These are phyloP conservation scores for Pisolithus albus DNA, from an alignment of 768 basidiomycete species.

Conservation along the genomic window DNA sequence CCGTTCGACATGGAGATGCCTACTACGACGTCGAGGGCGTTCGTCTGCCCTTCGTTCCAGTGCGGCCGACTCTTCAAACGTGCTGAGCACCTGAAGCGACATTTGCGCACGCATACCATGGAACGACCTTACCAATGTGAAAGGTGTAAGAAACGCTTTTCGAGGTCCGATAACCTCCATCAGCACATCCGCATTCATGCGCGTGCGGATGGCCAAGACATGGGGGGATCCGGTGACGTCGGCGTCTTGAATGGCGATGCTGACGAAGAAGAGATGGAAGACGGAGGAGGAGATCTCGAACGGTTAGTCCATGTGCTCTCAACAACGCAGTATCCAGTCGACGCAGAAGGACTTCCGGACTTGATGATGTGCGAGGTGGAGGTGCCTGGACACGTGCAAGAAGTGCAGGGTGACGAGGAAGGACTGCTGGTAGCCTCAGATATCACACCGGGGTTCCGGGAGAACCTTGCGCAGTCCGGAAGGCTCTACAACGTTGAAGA, in stretches of 20 bases:
- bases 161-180: conserved; percentile 80
- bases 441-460: conserved; percentile 13
- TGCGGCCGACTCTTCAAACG: conserved; percentile 87
- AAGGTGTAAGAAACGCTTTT: conserved; percentile 75
- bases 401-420: conserved; percentile 53
- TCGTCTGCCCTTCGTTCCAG: conserved; percentile 76
- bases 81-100: conserved; percentile 85
- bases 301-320: conserved; percentile 14
- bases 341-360: conserved; percentile 31
- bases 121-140: conserved; percentile 77
- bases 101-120: conserved; percentile 84
- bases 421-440: conserved; percentile 38
- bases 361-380: conserved; percentile 57
- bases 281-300: conserved; percentile 14
- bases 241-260: conserved; percentile 22
- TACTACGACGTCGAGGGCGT: conserved; percentile 49
- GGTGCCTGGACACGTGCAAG: conserved; percentile 47
- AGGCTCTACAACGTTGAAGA: conserved; percentile 19
- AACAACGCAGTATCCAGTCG: conserved; percentile 23
- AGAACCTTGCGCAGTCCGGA: conserved; percentile 16
- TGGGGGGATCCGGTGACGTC: conserved; percentile 20
- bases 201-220: conserved; percentile 24
- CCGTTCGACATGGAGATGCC: conserved; percentile 9
- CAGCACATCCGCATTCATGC: conserved; percentile 82
- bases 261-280: conserved; percentile 35